A percentile compares a stretch with the other conserved stretches of the same genome.
Evolutionary conservation across 2,329 filamentous ascomycete genomes (phyloP).

Genomic region (Aphanocladium album): DNA sequence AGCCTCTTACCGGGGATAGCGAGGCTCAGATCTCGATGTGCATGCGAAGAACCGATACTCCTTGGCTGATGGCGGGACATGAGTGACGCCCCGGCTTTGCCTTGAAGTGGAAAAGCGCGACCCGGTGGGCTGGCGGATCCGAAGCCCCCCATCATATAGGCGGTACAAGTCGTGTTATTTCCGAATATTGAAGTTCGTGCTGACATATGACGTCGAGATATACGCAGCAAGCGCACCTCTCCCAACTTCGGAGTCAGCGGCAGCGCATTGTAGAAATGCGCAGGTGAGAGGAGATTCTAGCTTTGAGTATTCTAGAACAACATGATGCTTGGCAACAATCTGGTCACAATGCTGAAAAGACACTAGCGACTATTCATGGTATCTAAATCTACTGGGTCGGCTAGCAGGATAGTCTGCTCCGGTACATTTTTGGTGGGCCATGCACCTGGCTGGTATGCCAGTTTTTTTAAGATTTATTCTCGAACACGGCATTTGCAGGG

Average conservation of each 20-base stretch:
- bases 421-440: not conserved
- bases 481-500: not conserved
- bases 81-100: not conserved
- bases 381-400: not conserved
- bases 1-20: not conserved
- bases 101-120: not conserved
- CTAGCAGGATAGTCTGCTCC: not conserved
- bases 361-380: not conserved
- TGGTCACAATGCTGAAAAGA: not conserved
- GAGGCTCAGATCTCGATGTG: conserved; percentile 1
- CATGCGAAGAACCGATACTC: not conserved
- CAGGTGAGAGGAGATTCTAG: too few species aligned
- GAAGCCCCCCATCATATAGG: not conserved
- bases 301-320: too few species aligned
- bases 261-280: too few species aligned
- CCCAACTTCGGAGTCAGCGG: not conserved
- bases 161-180: not conserved
- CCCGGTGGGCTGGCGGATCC: not conserved
- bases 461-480: conserved; percentile 1
- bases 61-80: not conserved
- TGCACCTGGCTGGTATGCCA: not conserved
- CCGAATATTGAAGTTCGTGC: not conserved
- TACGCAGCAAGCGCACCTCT: not conserved
- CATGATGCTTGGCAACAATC: not conserved
- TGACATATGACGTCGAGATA: not conserved